phyloP scores from a whole-genome alignment of 176 grass and related monocot genomes.

The Zoysia pacifica region DNA sequence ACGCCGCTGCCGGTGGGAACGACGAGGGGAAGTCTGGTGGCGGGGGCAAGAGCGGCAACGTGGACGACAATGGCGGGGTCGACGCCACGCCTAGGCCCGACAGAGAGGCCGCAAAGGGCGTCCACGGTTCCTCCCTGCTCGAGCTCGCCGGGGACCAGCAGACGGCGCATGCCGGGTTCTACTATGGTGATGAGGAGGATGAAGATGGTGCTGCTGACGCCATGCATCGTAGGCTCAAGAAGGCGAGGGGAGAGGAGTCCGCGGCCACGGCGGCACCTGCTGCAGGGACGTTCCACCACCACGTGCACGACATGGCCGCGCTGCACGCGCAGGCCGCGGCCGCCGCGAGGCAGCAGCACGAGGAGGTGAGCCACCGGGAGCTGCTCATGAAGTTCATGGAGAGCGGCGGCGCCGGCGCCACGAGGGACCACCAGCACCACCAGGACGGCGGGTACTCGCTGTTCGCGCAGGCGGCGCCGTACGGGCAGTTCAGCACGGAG shows the following conservation, averaged over 20 bases:
- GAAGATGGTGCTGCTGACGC: not conserved
- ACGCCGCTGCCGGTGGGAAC: constrained; percentile 29
- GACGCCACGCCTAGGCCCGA: constrained; percentile 31
- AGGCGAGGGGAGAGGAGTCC: constrained; percentile 53
- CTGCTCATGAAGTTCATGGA: constrained; percentile 97
- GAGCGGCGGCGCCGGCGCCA: constrained; percentile 25
- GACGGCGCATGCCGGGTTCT: constrained; percentile 9
- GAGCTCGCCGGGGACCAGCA: constrained; percentile 45
- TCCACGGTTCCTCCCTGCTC: constrained; percentile 42
- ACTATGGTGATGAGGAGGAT: constrained; percentile 34
- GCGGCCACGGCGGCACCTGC: not conserved
- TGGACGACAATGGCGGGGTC: constrained; percentile 11
- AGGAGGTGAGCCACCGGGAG: constrained; percentile 77
- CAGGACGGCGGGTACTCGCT: constrained; percentile 48
- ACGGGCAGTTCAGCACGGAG: constrained; percentile 67
- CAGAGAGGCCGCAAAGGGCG: constrained; percentile 24
- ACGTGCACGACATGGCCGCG: constrained; percentile 37
- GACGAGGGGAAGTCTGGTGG: constrained; percentile 49
- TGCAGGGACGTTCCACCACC: too few relatives aligned
- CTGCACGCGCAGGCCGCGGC: constrained; percentile 55
- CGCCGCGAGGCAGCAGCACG: constrained; percentile 54
- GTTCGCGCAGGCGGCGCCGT: constrained; percentile 33
- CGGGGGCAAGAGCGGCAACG: constrained; percentile 40
- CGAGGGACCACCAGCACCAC: constrained; percentile 34
- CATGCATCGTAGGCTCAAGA: constrained; percentile 55